A percentile compares a stretch with the other conserved stretches of the same genome.
Conservation (phyloP, 345 rosid genomes). For the Rhodomyrtus tomentosa region DNA sequence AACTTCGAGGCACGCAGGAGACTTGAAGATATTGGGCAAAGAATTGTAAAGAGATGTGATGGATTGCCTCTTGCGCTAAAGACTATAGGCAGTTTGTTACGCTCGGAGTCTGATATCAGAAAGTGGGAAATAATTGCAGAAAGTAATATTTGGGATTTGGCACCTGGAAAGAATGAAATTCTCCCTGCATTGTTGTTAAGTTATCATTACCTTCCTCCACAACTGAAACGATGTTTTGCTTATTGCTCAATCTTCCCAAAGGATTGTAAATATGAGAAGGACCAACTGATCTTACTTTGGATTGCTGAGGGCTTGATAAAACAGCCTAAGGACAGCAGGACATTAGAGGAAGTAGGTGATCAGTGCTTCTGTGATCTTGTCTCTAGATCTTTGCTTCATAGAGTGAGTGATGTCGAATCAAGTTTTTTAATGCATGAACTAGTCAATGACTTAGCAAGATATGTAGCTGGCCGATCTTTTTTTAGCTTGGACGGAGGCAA, state of each 20-base stretch:
- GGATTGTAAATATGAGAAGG: constrained; percentile 2
- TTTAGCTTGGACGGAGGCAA: not conserved
- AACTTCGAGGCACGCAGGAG: not conserved
- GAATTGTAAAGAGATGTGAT: not conserved
- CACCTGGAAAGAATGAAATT: not conserved
- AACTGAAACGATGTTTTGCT: constrained; percentile 6
- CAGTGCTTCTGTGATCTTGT: constrained; percentile 5
- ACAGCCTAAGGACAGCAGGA: not conserved
- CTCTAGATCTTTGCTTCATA: constrained; percentile 19
- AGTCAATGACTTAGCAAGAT: constrained; percentile 12
- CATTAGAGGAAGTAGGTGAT: constrained; percentile 7
- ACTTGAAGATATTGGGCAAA: not conserved
- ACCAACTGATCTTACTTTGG: constrained; percentile 5
- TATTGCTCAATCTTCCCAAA: constrained; percentile 10
- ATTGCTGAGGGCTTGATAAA: constrained; percentile 7
- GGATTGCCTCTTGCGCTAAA: constrained; percentile 5
- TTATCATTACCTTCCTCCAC: constrained; percentile 8
- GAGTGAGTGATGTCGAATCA: not conserved
- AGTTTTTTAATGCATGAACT: constrained; percentile 19
- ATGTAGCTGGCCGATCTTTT: not conserved
- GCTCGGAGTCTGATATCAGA: not conserved
- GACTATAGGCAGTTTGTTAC: constrained; percentile 8
- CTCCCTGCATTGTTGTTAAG: constrained; percentile 4
- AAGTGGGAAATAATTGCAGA: constrained; percentile 4
- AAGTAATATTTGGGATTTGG: not conserved